Percentiles rank a stretch among this genome's conserved stretches.
Conservation (phyloP, 345 rosid species). For the Cardamine chenopodiifolia region DNA sequence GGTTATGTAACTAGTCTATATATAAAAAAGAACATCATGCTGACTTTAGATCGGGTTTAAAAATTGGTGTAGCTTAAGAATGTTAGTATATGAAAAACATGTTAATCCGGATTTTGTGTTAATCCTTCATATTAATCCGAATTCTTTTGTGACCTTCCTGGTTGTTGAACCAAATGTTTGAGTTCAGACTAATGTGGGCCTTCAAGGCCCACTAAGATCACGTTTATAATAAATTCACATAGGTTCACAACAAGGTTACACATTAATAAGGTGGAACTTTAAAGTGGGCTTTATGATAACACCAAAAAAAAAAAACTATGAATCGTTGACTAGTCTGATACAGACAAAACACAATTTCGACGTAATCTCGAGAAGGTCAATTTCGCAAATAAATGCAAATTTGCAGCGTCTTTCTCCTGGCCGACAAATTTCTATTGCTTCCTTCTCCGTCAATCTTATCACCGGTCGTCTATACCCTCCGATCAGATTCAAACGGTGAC, state of each 20-base stretch:
- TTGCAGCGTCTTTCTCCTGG: slow-evolving; percentile 13
- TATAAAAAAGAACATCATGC: no score
- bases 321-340: background rate
- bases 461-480: background rate
- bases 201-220: background rate
- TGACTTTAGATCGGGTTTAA: no score
- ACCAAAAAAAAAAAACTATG: background rate
- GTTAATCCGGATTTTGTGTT: no score
- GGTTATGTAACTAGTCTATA: no score
- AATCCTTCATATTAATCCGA: no score
- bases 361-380: slow-evolving; percentile 1
- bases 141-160: no score
- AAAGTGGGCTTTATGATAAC: background rate
- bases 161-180: no score
- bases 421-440: slow-evolving; percentile 25
- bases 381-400: slow-evolving; percentile 24
- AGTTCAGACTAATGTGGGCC: background rate
- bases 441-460: slow-evolving; percentile 31
- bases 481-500: background rate
- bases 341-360: background rate
- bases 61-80: no score
- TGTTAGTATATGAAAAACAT: no score
- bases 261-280: background rate
- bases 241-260: no score
- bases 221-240: no score